phyloP scores from a whole-genome alignment of 495 filamentous ascomycete genomes.

The Daldinia decipiens region DNA sequence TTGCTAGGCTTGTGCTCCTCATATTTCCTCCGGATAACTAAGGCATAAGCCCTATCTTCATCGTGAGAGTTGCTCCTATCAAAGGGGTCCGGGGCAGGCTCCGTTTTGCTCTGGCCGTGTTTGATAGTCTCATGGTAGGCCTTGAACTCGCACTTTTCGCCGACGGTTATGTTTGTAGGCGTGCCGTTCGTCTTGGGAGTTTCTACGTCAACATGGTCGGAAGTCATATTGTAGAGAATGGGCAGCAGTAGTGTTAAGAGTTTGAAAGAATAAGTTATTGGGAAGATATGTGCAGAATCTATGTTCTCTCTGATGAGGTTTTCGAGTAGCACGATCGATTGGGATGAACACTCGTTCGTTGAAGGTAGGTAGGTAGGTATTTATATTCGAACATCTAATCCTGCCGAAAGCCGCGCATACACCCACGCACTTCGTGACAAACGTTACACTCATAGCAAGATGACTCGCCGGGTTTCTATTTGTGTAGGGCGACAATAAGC shows the following conservation, averaged over 20 bases:
- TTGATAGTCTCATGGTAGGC: conserved; percentile 44
- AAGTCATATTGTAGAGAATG: neutral
- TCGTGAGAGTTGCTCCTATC: conserved; percentile 11
- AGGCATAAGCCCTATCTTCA: conserved; percentile 47
- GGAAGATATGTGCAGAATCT: neutral
- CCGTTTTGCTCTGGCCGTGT: conserved; percentile 20
- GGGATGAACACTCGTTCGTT: neutral
- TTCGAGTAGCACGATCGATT: neutral
- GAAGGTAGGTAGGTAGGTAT: neutral
- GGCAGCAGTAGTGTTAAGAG: neutral
- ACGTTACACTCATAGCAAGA: neutral
- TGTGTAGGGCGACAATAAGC: neutral
- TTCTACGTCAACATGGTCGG: neutral
- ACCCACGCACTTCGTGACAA: neutral
- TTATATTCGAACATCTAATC: neutral
- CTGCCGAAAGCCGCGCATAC: neutral
- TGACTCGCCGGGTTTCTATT: neutral
- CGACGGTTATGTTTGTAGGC: neutral
- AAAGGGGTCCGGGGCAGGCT: conserved; percentile 37
- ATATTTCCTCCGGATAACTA: conserved; percentile 50
- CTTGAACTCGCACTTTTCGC: conserved; percentile 45
- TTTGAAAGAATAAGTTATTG: neutral
- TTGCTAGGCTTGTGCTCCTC: conserved; percentile 44
- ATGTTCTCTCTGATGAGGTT: neutral
- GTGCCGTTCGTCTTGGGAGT: conserved; percentile 7